A percentile compares a stretch with the other conserved stretches of the same genome.
These are phyloP conservation scores for Chaetomium fimeti DNA, from an alignment of 495 filamentous ascomycete species.

Conservation along the genomic window DNA sequence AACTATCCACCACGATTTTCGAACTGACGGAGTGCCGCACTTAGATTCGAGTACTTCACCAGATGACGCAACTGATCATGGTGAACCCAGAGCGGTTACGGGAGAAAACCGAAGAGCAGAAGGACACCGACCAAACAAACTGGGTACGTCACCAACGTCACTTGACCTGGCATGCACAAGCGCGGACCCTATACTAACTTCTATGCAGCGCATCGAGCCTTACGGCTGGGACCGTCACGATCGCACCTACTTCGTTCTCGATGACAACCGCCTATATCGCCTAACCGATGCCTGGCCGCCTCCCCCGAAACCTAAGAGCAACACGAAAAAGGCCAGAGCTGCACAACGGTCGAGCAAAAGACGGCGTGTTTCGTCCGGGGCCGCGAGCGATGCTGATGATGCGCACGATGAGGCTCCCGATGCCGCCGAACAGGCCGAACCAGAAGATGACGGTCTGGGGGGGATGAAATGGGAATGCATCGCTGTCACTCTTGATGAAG, in stretches of 20 bases:
- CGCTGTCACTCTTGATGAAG: conserved; percentile 74
- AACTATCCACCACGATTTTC: background rate
- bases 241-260: conserved; percentile 82
- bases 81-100: conserved; percentile 79
- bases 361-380: conserved; percentile 58
- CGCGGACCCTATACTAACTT: conserved; percentile 24
- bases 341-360: conserved; percentile 70
- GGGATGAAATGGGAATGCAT: conserved; percentile 88
- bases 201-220: conserved; percentile 80
- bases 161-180: background rate
- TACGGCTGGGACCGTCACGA: conserved; percentile 84
- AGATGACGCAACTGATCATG: conserved; percentile 88
- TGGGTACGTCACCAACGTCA: conserved; percentile 62
- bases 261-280: conserved; percentile 91
- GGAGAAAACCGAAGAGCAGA: conserved; percentile 80
- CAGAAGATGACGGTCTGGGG: conserved; percentile 61
- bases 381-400: conserved; percentile 56
- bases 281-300: conserved; percentile 65
- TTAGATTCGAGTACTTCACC: conserved; percentile 79
- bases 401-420: conserved; percentile 46
- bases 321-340: conserved; percentile 69
- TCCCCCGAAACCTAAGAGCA: conserved; percentile 68
- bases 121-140: conserved; percentile 72
- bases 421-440: conserved; percentile 38
- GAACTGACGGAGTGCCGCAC: background rate